phyloP scores from a whole-genome alignment of 805 yeast species.

The Starmerella cellae region DNA sequence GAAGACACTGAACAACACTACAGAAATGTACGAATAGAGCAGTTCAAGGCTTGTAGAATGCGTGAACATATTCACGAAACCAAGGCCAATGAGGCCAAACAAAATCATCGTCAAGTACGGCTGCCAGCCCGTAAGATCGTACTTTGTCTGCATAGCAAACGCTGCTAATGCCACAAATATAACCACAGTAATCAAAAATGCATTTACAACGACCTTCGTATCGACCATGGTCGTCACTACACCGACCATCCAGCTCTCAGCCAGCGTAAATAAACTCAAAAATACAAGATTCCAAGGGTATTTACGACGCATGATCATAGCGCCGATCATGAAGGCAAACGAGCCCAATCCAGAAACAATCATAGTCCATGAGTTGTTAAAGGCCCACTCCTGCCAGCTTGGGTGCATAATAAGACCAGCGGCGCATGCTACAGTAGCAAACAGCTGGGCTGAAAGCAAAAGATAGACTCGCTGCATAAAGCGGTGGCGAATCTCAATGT shows the following conservation, averaged over 20 bases:
- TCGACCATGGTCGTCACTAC: conserved; percentile 51
- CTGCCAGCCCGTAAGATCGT: conserved; percentile 59
- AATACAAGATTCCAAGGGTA: conserved; percentile 56
- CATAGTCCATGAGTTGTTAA: conserved; percentile 46
- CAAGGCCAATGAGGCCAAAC: conserved; percentile 58
- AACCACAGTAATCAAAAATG: conserved; percentile 51
- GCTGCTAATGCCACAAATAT: conserved; percentile 64
- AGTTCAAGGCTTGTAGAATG: conserved; percentile 47
- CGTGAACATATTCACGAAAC: conserved; percentile 57
- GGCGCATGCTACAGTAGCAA: conserved; percentile 48
- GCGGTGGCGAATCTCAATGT: conserved; percentile 57
- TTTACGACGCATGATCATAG: conserved; percentile 47
- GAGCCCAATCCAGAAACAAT: conserved; percentile 45
- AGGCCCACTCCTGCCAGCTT: conserved; percentile 40
- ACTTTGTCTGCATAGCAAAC: conserved; percentile 65
- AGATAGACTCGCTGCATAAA: conserved; percentile 72
- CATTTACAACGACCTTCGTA: conserved; percentile 52
- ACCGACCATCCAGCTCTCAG: conserved; percentile 64
- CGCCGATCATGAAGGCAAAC: conserved; percentile 50
- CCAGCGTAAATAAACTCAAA: conserved; percentile 53
- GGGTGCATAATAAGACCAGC: conserved; percentile 36
- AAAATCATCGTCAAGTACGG: conserved; percentile 44
- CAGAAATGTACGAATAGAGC: conserved; percentile 60
- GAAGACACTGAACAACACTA: conserved; percentile 56
- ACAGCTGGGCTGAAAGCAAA: conserved; percentile 50